Evolutionary conservation across 2,329 filamentous ascomycete species (phyloP), one percentile per base, ranked within the genome.

Genomic region (Penicillium sp.): DNA sequence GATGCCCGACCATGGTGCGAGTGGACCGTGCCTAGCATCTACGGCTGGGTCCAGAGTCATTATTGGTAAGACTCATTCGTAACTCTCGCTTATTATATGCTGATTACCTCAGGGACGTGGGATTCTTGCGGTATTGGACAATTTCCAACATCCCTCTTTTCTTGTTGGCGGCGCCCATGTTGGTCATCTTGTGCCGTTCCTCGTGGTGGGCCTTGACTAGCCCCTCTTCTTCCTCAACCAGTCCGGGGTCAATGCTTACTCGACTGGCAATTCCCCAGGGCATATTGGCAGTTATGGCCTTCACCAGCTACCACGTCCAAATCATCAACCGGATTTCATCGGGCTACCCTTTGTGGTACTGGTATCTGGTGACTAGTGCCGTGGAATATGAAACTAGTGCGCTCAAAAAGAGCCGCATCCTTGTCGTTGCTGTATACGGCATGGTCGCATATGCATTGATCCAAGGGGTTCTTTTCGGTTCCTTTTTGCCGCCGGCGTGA

Each of bases 71-170:
- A 73, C 14, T 18, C 11, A 1, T 29, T 16, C 6, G 39, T 27
- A 14, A 18, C 22, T 11, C 6, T 34, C 13, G 4, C 7, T 14
- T 36, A n/a, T 36, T 14, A n/a, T 14, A 45, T 24, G 18, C 27
- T 29, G 21, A 6, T 22, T 22, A 56, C 54, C 57, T 21, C 57
- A 96, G 92, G 94, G 87, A 93, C 65, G 86, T 89, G 48, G 94
- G 94, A 0, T 88, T 96, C 62, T 81, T 97, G 48, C 83, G 83
- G 55, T 99, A 99, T 77, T 99, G 94, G 94, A 96, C 87, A 0
- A 59, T 88, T 0, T 85, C 88, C 5, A 97, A 99, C 67, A 68
- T 94, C 9, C 94, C 94, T 0, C 81, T 99, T 1, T 99, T 99
- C 73, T 65, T 92, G 21, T 81, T 99, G 10, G 92, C 92, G 1